Evolutionary conservation across 202 grass and related monocot genomes (phyloP).

Genomic region (Digitaria exilis): DNA sequence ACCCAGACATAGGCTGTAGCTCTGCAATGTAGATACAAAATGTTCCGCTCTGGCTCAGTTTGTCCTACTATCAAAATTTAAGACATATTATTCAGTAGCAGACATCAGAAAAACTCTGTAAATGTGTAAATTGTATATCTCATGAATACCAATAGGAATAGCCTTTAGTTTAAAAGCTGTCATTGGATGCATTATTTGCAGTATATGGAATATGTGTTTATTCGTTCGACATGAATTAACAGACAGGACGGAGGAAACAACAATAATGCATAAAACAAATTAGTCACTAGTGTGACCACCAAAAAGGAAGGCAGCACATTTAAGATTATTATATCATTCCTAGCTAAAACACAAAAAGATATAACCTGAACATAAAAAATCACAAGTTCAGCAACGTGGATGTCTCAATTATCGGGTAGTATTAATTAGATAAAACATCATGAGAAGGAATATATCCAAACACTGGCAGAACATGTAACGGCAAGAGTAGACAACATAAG

Average conservation of each 20-base stretch:
- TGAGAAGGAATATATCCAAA: neutral
- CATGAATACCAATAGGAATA: neutral
- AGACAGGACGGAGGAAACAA: neutral
- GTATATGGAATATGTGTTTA: neutral
- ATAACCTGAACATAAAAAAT: too few species aligned
- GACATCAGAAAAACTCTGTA: neutral
- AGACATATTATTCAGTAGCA: neutral
- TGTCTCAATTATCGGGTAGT: neutral
- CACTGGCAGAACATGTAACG: neutral
- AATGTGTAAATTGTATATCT: neutral
- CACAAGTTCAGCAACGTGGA: neutral
- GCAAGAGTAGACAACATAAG: neutral
- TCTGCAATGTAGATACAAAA: neutral
- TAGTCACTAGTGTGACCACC: neutral
- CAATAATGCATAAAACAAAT: too few species aligned
- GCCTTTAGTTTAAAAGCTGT: neutral
- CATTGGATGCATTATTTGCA: neutral
- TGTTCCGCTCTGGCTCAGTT: neutral
- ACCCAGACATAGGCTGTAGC: too few species aligned
- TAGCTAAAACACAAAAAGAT: neutral
- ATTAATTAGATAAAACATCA: neutral
- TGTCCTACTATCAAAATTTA: neutral
- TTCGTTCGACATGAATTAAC: neutral
- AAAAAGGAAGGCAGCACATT: neutral
- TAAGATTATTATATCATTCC: neutral